A percentile compares a stretch with the other conserved stretches of the same genome.
Conservation (phyloP, 1,139 yeast genomes). For the Yamadazyma jaroonii region DNA sequence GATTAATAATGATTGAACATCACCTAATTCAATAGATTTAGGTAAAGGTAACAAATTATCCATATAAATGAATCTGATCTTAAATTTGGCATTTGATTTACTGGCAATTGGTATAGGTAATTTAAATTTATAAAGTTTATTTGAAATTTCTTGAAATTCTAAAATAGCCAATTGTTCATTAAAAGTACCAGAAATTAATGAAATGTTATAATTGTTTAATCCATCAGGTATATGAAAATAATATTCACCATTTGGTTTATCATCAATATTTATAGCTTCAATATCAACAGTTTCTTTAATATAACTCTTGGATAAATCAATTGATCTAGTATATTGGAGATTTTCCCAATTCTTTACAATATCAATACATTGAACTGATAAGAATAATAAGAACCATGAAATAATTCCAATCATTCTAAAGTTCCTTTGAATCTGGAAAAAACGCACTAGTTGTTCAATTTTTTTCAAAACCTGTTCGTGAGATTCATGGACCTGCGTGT, state of each 20-base stretch:
- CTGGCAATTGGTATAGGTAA: constrained; percentile 71
- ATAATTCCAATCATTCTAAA: constrained; percentile 1
- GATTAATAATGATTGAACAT: constrained; percentile 58
- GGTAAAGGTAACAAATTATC: constrained; percentile 62
- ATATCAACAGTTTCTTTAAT: constrained; percentile 60
- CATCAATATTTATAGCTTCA: constrained; percentile 57
- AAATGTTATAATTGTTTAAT: constrained; percentile 27
- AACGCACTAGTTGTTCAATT: not conserved
- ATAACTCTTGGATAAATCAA: constrained; percentile 70
- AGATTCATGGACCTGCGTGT: constrained; percentile 1
- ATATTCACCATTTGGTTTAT: constrained; percentile 54
- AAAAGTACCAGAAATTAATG: constrained; percentile 43
- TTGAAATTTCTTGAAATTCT: constrained; percentile 27
- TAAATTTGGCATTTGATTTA: constrained; percentile 48
- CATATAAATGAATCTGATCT: constrained; percentile 53
- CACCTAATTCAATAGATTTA: constrained; percentile 54
- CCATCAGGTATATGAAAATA: constrained; percentile 52
- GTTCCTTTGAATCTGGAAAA: not conserved
- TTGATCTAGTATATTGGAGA: constrained; percentile 39
- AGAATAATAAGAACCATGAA: constrained; percentile 1
- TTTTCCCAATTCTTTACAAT: constrained; percentile 41
- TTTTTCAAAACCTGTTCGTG: not conserved
- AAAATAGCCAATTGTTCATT: constrained; percentile 20
- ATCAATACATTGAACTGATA: constrained; percentile 3
- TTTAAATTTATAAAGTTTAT: constrained; percentile 40